Evolutionary conservation across 441 rosid genomes (phyloP).

Genomic region (Codiaeum variegatum): DNA sequence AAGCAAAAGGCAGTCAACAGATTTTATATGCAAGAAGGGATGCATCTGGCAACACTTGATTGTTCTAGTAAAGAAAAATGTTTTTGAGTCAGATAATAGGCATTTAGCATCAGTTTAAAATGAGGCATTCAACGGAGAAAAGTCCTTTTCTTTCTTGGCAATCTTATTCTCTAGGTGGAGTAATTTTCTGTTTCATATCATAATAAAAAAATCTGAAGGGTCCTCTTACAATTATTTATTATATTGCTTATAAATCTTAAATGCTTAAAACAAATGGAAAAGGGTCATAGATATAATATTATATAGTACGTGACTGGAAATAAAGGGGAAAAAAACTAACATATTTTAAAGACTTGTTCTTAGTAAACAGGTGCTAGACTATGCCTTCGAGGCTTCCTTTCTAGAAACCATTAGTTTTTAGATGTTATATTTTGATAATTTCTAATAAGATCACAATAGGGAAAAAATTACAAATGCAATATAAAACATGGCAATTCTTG

Average conservation of each 20-base stretch:
- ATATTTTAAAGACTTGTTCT: conserved; percentile 69
- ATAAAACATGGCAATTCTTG: too few relatives aligned
- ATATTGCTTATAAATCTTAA: conserved; percentile 74
- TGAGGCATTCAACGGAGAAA: neutral
- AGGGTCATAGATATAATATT: neutral
- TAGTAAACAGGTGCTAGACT: too few relatives aligned
- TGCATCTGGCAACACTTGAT: too few relatives aligned
- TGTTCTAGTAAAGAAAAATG: neutral
- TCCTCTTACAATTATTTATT: conserved; percentile 85
- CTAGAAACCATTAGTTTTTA: too few relatives aligned
- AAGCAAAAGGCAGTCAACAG: too few relatives aligned
- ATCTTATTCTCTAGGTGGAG: conserved; percentile 50
- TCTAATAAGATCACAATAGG: too few relatives aligned
- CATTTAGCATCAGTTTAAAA: neutral
- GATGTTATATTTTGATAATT: too few relatives aligned
- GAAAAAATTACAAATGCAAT: too few relatives aligned
- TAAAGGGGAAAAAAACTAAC: conserved; percentile 26
- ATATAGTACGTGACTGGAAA: neutral
- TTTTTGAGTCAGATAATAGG: neutral
- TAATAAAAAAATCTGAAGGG: conserved; percentile 81
- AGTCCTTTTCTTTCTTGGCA: conserved; percentile 68
- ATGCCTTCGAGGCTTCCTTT: too few relatives aligned
- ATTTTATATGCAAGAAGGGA: too few relatives aligned
- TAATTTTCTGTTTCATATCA: conserved; percentile 62
- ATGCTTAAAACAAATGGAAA: neutral